Evolutionary conservation across 1,284 basidiomycete species (phyloP).

Genomic region (Caloboletus firmus): DNA sequence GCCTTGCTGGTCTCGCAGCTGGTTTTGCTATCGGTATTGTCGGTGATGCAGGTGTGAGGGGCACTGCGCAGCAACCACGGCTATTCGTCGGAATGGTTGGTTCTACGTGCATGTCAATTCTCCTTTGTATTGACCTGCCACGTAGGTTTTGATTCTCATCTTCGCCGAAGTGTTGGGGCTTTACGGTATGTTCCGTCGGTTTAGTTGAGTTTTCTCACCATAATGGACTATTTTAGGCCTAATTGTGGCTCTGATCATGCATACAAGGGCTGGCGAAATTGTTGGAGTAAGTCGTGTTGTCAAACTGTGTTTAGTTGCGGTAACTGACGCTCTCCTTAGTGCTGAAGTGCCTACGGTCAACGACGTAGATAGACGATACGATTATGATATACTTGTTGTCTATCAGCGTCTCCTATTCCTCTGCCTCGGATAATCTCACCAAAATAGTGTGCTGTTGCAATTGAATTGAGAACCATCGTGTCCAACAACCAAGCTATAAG

Average conservation of each 20-base stretch:
- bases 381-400: conserved; percentile 15
- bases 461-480: neutral
- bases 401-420: conserved; percentile 3
- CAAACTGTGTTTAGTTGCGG: too few species aligned
- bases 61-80: conserved; percentile 88
- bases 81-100: conserved; percentile 87
- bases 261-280: conserved; percentile 53
- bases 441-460: neutral
- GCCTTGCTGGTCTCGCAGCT: conserved; percentile 85
- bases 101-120: neutral
- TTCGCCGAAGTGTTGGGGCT: conserved; percentile 84
- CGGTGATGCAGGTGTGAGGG: conserved; percentile 91
- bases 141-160: conserved; percentile 71
- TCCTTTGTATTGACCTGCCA: conserved; percentile 10
- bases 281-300: conserved; percentile 22
- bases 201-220: neutral
- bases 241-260: conserved; percentile 90
- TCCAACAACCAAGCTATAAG: neutral
- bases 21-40: conserved; percentile 95
- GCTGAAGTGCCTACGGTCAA: conserved; percentile 14
- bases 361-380: conserved; percentile 13
- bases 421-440: conserved; percentile 10
- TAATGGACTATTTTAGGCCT: conserved; percentile 46
- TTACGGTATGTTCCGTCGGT: conserved; percentile 49
- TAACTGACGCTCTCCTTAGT: conserved; percentile 15